These are phyloP conservation scores for Pseudoturritis turrita DNA, from an alignment of 345 rosid species.

Conservation along the genomic window DNA sequence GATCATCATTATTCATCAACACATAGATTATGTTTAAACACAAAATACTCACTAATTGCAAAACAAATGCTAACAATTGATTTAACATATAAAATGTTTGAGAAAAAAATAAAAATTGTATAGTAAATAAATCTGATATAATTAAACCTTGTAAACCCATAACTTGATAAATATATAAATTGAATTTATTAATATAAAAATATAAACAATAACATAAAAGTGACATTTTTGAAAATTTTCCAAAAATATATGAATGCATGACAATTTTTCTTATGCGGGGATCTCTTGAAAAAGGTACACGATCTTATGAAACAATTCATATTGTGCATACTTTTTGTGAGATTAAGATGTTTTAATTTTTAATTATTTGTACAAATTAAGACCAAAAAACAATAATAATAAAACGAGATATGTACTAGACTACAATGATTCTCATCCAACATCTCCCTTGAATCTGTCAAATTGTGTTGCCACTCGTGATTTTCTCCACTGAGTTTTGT, in stretches of 20 bases:
- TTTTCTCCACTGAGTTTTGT: slow-evolving; percentile 25
- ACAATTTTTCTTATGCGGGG: not conserved
- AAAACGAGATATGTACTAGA: not conserved
- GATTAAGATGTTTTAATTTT: slow-evolving; percentile 4
- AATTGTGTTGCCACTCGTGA: slow-evolving; percentile 30
- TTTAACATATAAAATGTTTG: too few species aligned
- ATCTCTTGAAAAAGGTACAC: slow-evolving; percentile 8
- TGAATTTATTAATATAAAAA: too few species aligned
- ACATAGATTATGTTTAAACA: too few species aligned
- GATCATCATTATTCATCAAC: too few species aligned
- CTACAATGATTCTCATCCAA: slow-evolving; percentile 13
- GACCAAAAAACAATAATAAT: not conserved
- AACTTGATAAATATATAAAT: not conserved
- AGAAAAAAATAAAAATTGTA: too few species aligned
- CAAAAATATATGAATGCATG: too few species aligned
- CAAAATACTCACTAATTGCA: too few species aligned
- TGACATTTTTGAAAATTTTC: too few species aligned
- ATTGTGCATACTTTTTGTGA: slow-evolving; percentile 5
- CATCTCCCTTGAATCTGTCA: slow-evolving; percentile 29
- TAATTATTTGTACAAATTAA: not conserved
- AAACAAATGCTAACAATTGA: too few species aligned
- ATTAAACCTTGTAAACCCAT: not conserved
- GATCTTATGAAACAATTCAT: slow-evolving; percentile 8
- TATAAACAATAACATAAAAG: not conserved
- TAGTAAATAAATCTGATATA: not conserved